These are phyloP conservation scores for Ambrosia artemisiifolia DNA, from an alignment of 129 eudicot genomes.

Conservation along the genomic window DNA sequence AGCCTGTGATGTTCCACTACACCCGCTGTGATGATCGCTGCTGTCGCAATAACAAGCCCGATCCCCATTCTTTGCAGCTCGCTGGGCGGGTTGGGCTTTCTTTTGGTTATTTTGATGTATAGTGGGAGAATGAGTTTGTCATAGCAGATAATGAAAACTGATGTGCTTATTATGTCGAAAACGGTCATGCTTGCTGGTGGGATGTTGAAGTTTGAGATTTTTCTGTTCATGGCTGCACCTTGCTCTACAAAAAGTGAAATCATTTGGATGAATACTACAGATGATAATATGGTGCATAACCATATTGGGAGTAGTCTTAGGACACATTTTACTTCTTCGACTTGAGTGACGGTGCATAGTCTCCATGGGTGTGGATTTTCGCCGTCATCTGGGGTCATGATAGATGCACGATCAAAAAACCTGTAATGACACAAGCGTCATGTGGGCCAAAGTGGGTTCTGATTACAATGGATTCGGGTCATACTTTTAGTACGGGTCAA, in stretches of 20 bases:
- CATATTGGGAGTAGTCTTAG: conserved; percentile 64
- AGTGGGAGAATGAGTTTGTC: conserved; percentile 54
- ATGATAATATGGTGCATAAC: conserved; percentile 69
- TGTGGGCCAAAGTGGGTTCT: background rate
- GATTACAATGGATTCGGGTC: background rate
- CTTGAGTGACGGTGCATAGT: conserved; percentile 66
- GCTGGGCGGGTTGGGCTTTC: conserved; percentile 43
- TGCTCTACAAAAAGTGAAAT: conserved; percentile 72
- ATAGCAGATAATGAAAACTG: conserved; percentile 54
- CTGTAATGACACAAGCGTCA: conserved; percentile 23
- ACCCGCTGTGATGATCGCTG: conserved; percentile 52
- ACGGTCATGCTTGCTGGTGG: conserved; percentile 82
- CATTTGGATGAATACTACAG: conserved; percentile 66
- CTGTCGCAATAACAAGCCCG: conserved; percentile 54
- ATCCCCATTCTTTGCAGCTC: conserved; percentile 67
- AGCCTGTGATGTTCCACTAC: conserved; percentile 54
- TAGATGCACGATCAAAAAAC: conserved; percentile 61
- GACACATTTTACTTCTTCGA: conserved; percentile 78
- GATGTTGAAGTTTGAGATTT: conserved; percentile 47
- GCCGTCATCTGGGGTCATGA: conserved; percentile 36
- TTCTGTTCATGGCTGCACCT: conserved; percentile 68
- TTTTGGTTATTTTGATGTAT: conserved; percentile 45
- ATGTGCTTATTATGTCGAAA: conserved; percentile 56
- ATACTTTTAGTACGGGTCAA: background rate
- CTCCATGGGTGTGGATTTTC: conserved; percentile 50